Percentiles rank a stretch among this genome's conserved stretches.
phyloP scores from a whole-genome alignment of 164 flowering plant species.

The Cinnamomum micranthum region DNA sequence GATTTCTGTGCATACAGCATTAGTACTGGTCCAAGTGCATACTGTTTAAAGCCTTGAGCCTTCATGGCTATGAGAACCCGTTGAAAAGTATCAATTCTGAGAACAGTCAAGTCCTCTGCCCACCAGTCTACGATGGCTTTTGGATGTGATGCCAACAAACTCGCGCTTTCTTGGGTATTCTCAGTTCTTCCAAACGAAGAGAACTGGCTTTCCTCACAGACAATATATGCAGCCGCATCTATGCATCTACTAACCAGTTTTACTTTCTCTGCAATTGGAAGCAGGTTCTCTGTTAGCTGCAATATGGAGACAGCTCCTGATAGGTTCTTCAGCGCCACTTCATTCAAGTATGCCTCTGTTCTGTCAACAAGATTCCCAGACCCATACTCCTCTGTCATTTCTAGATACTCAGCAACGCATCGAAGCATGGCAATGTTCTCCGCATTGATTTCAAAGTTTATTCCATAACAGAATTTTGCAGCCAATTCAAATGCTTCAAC shows the following conservation, averaged over 20 bases:
- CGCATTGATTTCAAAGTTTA: constrained; percentile 74
- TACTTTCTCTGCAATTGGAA: constrained; percentile 73
- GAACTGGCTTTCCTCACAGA: constrained; percentile 68
- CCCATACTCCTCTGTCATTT: constrained; percentile 88
- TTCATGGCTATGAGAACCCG: constrained; percentile 80
- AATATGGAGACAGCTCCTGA: constrained; percentile 67
- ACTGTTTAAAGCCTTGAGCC: constrained; percentile 75
- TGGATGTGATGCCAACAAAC: constrained; percentile 30
- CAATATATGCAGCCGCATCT: constrained; percentile 65
- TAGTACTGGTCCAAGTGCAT: constrained; percentile 77
- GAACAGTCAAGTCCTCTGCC: constrained; percentile 80
- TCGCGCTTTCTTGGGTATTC: constrained; percentile 24
- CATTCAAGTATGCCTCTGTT: constrained; percentile 70
- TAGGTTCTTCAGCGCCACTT: constrained; percentile 69
- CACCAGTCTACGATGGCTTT: constrained; percentile 81
- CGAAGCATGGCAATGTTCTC: constrained; percentile 82
- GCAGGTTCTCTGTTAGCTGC: constrained; percentile 49
- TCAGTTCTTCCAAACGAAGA: constrained; percentile 29
- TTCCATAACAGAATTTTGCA: constrained; percentile 88
- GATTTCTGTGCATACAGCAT: constrained; percentile 95
- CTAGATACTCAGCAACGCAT: constrained; percentile 82
- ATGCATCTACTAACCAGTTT: constrained; percentile 76
- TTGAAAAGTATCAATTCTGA: constrained; percentile 79
- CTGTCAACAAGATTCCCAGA: constrained; percentile 67
- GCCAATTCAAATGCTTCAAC: constrained; percentile 82